These are phyloP conservation scores for Rhinocladiella mackenziei DNA, from an alignment of 2,329 filamentous ascomycete genomes.

Conservation along the genomic window DNA sequence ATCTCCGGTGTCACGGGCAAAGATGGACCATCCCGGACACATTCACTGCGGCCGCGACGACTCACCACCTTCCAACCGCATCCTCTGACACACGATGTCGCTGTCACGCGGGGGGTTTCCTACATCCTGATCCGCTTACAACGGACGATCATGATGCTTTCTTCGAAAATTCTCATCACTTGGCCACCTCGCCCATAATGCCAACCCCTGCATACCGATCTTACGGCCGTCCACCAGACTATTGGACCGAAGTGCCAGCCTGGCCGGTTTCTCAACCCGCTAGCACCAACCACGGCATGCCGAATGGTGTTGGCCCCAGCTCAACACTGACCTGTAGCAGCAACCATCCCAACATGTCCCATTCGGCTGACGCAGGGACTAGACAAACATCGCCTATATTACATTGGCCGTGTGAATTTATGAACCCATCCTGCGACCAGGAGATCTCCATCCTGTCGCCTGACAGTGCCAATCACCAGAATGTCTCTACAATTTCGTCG, in stretches of 20 bases:
- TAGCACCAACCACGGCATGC: not conserved
- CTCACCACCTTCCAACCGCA: conserved; percentile 8
- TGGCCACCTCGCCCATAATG: conserved; percentile 4
- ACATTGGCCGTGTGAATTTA: no score
- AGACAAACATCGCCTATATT: not conserved
- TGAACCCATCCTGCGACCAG: no score
- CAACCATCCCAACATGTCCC: not conserved
- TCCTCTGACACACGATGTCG: conserved; percentile 17
- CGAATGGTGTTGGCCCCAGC: not conserved
- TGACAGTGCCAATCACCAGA: no score
- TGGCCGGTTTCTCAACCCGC: not conserved
- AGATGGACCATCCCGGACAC: conserved; percentile 1
- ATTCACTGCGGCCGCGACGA: conserved; percentile 16
- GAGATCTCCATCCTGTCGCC: no score
- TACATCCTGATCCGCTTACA: not conserved
- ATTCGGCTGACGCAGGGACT: not conserved
- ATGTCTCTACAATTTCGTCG: no score
- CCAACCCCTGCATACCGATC: not conserved
- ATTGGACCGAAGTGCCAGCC: not conserved
- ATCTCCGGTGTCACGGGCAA: conserved; percentile 10
- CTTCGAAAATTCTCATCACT: conserved; percentile 3
- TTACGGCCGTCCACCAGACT: not conserved
- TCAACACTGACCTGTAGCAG: not conserved
- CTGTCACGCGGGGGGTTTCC: conserved; percentile 13
- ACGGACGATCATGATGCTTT: not conserved